Conservation (phyloP, 169 alveolate species). For the Theileria parva region DNA sequence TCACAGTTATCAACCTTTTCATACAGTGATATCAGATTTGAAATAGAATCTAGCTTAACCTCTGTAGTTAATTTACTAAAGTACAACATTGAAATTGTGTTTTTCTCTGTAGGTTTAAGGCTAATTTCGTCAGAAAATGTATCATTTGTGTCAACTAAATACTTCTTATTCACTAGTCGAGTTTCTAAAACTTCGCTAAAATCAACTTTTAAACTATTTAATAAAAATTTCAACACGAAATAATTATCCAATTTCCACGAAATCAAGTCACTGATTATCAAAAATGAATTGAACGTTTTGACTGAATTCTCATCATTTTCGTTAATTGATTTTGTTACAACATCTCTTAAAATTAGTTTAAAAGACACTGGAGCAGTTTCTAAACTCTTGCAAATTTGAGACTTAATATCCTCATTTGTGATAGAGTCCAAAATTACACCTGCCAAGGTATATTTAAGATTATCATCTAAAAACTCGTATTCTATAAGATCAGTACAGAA, state of each 20-base stretch:
- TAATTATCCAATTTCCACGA: constrained; percentile 20
- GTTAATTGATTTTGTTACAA: constrained; percentile 8
- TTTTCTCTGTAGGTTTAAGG: too few relatives aligned
- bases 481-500: not conserved
- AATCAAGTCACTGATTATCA: not conserved
- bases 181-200: not conserved
- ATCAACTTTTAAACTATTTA: constrained; percentile 7
- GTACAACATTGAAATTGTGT: not conserved
- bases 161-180: not conserved
- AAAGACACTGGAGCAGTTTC: not conserved
- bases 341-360: constrained; percentile 21
- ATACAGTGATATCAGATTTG: not conserved
- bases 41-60: not conserved
- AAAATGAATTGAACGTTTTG: not conserved
- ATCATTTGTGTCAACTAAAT: constrained; percentile 13
- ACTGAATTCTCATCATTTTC: constrained; percentile 1
- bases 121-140: too few relatives aligned
- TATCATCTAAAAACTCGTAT: not conserved
- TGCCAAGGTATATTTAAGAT: not conserved
- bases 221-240: constrained; percentile 5
- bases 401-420: not conserved
- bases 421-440: not conserved
- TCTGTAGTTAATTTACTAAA: not conserved
- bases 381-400: not conserved
- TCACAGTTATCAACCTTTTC: not conserved